Percentiles rank a stretch among this genome's conserved stretches.
Evolutionary conservation across 2,329 filamentous ascomycete species (phyloP).

Genomic region (Apiospora phragmitis): DNA sequence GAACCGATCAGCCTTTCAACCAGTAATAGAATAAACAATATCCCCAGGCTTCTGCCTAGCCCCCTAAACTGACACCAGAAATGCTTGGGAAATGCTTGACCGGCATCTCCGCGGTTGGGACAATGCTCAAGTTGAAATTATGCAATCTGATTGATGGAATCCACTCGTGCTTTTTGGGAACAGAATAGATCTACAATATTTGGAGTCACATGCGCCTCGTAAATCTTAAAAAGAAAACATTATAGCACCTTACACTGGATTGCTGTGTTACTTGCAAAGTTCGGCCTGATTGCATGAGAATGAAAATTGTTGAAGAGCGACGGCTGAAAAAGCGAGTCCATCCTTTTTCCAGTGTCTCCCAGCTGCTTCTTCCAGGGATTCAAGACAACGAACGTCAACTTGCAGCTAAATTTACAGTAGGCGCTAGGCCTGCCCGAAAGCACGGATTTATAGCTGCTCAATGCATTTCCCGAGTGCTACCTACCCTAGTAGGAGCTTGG

Average conservation of each 20-base stretch:
- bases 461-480: slow-evolving; percentile 2
- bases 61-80: neutral
- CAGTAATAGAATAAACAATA: slow-evolving; percentile 4
- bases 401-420: no score
- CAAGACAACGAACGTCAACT: neutral
- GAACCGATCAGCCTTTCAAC: slow-evolving; percentile 4
- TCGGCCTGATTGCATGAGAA: no score
- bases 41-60: neutral
- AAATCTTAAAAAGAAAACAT: neutral
- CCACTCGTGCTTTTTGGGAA: neutral
- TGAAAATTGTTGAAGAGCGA: neutral
- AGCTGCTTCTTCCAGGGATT: neutral
- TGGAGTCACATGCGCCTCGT: neutral
- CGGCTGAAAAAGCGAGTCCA: neutral
- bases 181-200: neutral
- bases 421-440: slow-evolving; percentile 2
- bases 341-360: neutral
- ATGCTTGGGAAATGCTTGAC: neutral
- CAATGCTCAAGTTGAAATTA: neutral
- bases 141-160: neutral
- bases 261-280: neutral
- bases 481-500: slow-evolving; percentile 10
- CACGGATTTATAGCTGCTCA: neutral
- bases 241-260: neutral
- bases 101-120: neutral